Conservation (phyloP, 371 early-diverging fungal genomes). For the Apophysomyces elegans region DNA sequence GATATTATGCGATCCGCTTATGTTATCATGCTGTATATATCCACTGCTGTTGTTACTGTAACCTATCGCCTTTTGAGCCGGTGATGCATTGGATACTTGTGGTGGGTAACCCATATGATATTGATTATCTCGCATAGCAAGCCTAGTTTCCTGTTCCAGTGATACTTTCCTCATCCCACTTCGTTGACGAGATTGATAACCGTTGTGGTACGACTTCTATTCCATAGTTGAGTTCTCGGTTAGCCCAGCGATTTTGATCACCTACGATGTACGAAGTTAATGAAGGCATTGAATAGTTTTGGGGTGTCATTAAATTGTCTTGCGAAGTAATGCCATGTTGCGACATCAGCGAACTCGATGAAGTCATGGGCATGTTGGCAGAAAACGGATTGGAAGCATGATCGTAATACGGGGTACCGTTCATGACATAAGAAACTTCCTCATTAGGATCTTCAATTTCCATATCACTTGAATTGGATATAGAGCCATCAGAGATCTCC, state of each 20-base stretch:
- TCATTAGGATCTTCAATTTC: conserved; percentile 10
- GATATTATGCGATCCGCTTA: too few species aligned
- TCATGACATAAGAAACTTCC: background rate
- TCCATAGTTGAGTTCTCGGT: conserved; percentile 10
- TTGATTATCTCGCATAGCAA: background rate
- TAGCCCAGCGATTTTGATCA: background rate
- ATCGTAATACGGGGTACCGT: background rate
- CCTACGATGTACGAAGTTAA: background rate
- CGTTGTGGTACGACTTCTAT: background rate
- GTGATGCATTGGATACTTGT: background rate
- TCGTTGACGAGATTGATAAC: background rate
- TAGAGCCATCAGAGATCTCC: conserved; percentile 28
- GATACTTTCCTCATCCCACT: background rate
- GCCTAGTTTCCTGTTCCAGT: background rate
- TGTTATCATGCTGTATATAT: too few species aligned
- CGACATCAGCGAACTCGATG: background rate
- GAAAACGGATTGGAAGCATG: background rate
- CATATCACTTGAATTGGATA: conserved; percentile 16
- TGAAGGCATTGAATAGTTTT: conserved; percentile 1
- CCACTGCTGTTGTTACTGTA: too few species aligned
- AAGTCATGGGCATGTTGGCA: background rate
- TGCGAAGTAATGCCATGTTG: background rate
- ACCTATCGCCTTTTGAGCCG: background rate
- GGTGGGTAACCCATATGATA: background rate
- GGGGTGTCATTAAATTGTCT: background rate